Percentiles rank a stretch among this genome's conserved stretches.
Conservation (phyloP, 768 basidiomycete species). For the Suillus luteus region DNA sequence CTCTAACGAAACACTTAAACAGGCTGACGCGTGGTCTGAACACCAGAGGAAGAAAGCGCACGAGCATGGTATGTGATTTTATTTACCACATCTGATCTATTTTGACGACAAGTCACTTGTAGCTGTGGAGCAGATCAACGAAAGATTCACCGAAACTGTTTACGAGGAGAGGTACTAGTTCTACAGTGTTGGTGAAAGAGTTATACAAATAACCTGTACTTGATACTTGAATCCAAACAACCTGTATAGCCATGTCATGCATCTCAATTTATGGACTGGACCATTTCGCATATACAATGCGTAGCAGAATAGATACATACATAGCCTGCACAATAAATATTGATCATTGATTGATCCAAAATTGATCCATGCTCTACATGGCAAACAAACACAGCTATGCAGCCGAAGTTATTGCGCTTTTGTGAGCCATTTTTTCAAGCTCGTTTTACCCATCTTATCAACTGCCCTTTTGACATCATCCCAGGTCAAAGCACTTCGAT, state of each 20-base stretch:
- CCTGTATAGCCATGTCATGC: constrained; percentile 2
- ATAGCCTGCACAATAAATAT: neutral
- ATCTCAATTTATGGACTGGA: constrained; percentile 2
- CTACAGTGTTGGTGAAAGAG: neutral
- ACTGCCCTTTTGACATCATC: constrained; percentile 69
- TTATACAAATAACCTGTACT: neutral
- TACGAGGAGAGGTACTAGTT: neutral
- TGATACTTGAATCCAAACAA: neutral
- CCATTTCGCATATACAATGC: neutral
- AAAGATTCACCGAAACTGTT: constrained; percentile 6
- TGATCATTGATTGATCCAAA: neutral
- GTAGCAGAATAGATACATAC: neutral
- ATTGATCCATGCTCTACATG: neutral
- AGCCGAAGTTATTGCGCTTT: constrained; percentile 46
- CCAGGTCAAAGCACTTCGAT: constrained; percentile 65
- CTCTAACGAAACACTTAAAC: neutral
- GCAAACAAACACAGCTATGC: neutral
- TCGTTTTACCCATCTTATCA: constrained; percentile 65
- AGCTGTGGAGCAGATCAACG: neutral
- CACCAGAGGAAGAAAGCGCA: constrained; percentile 3
- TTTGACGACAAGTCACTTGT: neutral
- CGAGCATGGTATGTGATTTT: constrained; percentile 5
- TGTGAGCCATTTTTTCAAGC: constrained; percentile 76
- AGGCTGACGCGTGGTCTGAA: neutral
- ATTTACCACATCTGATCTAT: neutral